Evolutionary conservation across 2,329 filamentous ascomycete species (phyloP), one percentile per base, ranked within the genome.

Genomic region (Chalara sp.): DNA sequence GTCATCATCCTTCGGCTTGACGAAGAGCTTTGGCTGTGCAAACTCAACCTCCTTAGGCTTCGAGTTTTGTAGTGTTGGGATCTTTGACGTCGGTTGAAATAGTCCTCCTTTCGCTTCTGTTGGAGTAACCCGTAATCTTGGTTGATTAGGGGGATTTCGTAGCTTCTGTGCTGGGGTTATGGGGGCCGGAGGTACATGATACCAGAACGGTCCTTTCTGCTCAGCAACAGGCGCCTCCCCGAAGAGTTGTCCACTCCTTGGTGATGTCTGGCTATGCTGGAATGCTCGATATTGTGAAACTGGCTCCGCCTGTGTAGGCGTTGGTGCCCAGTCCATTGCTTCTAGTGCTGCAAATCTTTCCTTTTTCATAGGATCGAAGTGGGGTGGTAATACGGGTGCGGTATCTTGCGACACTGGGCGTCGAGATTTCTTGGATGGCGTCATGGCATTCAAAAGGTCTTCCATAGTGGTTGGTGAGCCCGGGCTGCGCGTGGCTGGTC

Each of bases 261-360:
- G 46, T 10, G 41, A 70, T 65, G 12, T 70, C 58, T 35, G 72
- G 65, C 44, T 70, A 65, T 43, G 74, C 53, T 71, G 74, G 61
- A 83, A 82, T 6, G 77, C 78, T 48, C 78, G 76, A 53, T 81
- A 69, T 46, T 72, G 70, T n/a, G 76, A 75, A 50, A 72, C 70
- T 7, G 53, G 45, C 6, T 51, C 46, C n/a, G 50, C 8, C 8
- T n/a, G 8, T 37, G 8, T 39, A 11, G 47, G 50, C 0, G 80
- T 81, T 1, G 84, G 83, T 2, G 82, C 79, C 81, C 86, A 89
- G 61, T 90, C 87, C 87, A 91, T 90, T 50, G 57, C 54, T 32
- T 62, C 59, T 13, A 33, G 47, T 21, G 49, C 52, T n/a, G 49
- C 33, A n/a, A 41, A 13, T 33, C 13, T 6, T 28, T 11, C 29